Conservation (phyloP, 495 filamentous ascomycete genomes). For the Pyrenopolyporus hunteri region DNA sequence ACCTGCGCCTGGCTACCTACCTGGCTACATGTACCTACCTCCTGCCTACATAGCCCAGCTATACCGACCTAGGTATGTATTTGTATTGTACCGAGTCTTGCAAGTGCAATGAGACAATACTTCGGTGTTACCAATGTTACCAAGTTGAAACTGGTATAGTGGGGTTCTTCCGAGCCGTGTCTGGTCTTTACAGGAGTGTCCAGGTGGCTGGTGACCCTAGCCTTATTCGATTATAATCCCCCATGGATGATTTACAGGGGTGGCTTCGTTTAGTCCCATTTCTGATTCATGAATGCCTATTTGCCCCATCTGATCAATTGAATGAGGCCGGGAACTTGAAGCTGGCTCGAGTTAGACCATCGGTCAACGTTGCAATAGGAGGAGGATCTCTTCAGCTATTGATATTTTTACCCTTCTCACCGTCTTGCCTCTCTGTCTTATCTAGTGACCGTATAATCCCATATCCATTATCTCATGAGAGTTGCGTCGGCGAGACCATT, state of each 20-base stretch:
- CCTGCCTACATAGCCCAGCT: too few species aligned
- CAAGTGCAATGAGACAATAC: neutral
- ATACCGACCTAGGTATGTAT: too few species aligned
- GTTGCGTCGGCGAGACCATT: neutral
- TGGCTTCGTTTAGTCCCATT: neutral
- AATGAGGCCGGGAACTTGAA: slow-evolving; percentile 10
- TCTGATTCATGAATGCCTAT: slow-evolving; percentile 18
- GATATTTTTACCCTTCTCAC: neutral
- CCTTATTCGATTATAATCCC: slow-evolving; percentile 12
- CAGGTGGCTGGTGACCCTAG: slow-evolving; percentile 12
- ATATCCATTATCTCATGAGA: neutral
- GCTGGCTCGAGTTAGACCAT: neutral
- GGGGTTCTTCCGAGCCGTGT: slow-evolving; percentile 1
- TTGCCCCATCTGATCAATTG: slow-evolving; percentile 9
- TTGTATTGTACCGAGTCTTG: neutral
- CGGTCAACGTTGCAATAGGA: slow-evolving; percentile 9
- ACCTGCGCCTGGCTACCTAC: too few species aligned
- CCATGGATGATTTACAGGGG: slow-evolving; percentile 1
- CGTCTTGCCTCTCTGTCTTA: neutral
- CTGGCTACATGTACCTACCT: too few species aligned
- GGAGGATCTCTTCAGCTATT: neutral
- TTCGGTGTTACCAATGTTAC: neutral
- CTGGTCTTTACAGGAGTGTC: neutral
- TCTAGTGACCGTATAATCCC: slow-evolving; percentile 2
- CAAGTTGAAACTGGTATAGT: slow-evolving; percentile 9